These are phyloP conservation scores for Pseudocercospora fuligena DNA, from an alignment of 2,329 filamentous ascomycete genomes.

Conservation along the genomic window DNA sequence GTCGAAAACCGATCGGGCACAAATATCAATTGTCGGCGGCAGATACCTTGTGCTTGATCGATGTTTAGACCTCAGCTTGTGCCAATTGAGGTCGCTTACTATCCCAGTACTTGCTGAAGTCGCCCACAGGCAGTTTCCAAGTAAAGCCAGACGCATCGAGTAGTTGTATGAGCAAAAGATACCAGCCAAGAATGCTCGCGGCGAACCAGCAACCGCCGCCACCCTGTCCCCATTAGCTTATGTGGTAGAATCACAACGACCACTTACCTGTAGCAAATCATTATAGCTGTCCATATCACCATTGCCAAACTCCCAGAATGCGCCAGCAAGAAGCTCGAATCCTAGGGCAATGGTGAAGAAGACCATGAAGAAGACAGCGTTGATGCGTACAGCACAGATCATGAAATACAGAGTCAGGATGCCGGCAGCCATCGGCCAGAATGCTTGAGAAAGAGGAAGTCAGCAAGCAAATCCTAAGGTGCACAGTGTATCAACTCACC, in stretches of 20 bases:
- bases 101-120: constrained; percentile 23
- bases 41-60: too few species aligned
- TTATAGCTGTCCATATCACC: constrained; percentile 13
- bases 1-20: too few species aligned
- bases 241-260: neutral
- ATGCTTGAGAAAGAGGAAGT: constrained; percentile 7
- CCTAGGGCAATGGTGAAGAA: constrained; percentile 23
- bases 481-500: neutral
- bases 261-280: constrained; percentile 9
- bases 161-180: constrained; percentile 25
- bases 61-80: too few species aligned
- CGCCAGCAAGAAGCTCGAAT: constrained; percentile 19
- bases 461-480: neutral
- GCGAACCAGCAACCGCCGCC: constrained; percentile 22
- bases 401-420: constrained; percentile 23
- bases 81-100: neutral
- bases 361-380: constrained; percentile 22
- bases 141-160: constrained; percentile 21
- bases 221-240: constrained; percentile 7
- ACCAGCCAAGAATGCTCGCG: constrained; percentile 25
- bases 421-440: constrained; percentile 18
- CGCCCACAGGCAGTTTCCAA: constrained; percentile 25
- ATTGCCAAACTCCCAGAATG: constrained; percentile 20
- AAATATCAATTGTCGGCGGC: too few species aligned
- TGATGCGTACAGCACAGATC: constrained; percentile 19